Percentiles rank a stretch among this genome's conserved stretches.
Conservation (phyloP, 371 early-diverging fungal genomes). For the Apophysomyces ossiformis region DNA sequence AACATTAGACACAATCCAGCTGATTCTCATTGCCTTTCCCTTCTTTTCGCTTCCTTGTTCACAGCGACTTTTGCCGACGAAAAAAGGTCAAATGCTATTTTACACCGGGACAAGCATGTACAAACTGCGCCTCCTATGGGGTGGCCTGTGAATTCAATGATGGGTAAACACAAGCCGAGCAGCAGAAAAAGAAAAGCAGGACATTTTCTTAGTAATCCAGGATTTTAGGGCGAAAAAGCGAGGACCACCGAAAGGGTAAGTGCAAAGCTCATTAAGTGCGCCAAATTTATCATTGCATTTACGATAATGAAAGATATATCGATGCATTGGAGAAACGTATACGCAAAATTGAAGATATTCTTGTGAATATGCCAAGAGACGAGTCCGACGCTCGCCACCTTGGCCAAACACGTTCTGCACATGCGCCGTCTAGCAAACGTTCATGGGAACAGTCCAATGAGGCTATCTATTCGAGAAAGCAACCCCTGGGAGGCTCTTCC, state of each 20-base stretch:
- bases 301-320: slow-evolving; percentile 30
- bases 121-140: slow-evolving; percentile 36
- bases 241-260: slow-evolving; percentile 44
- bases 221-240: slow-evolving; percentile 29
- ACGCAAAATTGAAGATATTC: slow-evolving; percentile 27
- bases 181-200: background rate
- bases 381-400: background rate
- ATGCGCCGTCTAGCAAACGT: background rate
- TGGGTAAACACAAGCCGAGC: background rate
- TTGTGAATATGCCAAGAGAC: background rate
- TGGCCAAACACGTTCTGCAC: background rate
- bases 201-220: slow-evolving; percentile 2
- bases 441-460: slow-evolving; percentile 15
- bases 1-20: background rate
- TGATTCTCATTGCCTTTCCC: background rate
- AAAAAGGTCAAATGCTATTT: slow-evolving; percentile 42
- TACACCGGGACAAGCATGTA: slow-evolving; percentile 30
- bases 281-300: background rate
- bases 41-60: background rate
- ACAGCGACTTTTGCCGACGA: slow-evolving; percentile 41
- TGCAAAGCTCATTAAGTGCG: background rate
- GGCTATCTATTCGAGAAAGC: slow-evolving; percentile 16
- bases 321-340: slow-evolving; percentile 48
- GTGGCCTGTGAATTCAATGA: slow-evolving; percentile 27
- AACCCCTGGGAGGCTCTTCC: slow-evolving; percentile 27